Conservation (phyloP, 495 filamentous ascomycete genomes). For the Hyaloscypha bicolor region DNA sequence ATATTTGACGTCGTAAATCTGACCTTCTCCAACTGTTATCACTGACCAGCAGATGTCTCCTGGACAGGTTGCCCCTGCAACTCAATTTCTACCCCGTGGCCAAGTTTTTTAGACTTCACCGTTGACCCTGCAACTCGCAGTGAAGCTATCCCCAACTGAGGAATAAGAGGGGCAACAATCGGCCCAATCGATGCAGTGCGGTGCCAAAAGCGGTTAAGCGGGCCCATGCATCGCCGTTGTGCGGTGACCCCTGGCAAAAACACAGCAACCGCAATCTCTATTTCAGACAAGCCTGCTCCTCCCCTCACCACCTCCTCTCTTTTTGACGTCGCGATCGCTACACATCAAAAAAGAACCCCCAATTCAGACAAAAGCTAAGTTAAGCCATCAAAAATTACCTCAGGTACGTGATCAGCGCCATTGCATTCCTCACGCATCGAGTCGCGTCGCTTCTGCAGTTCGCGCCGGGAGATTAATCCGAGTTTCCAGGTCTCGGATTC, state of each 20-base stretch:
- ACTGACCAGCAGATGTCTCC: no score
- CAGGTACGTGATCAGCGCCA: background rate
- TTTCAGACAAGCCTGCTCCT: conserved; percentile 15
- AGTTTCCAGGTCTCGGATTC: background rate
- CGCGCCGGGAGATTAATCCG: background rate
- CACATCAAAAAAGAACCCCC: background rate
- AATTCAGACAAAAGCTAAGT: background rate
- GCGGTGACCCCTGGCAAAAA: background rate
- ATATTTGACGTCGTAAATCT: background rate
- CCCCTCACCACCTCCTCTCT: background rate
- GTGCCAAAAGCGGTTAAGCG: background rate
- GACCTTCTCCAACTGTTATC: no score
- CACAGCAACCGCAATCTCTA: conserved; percentile 21
- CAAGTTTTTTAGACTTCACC: background rate
- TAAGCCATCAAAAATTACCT: background rate
- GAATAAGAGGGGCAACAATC: background rate
- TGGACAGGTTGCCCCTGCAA: background rate
- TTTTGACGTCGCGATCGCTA: background rate
- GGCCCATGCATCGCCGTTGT: background rate
- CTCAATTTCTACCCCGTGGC: background rate
- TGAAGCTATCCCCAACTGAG: background rate
- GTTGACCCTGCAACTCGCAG: background rate
- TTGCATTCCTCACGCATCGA: conserved; percentile 5
- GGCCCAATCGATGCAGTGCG: background rate
- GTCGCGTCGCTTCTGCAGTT: conserved; percentile 13